Base-by-base conservation (phyloP, 2,329 filamentous ascomycete species). In the Penicillium paneum region DNA sequence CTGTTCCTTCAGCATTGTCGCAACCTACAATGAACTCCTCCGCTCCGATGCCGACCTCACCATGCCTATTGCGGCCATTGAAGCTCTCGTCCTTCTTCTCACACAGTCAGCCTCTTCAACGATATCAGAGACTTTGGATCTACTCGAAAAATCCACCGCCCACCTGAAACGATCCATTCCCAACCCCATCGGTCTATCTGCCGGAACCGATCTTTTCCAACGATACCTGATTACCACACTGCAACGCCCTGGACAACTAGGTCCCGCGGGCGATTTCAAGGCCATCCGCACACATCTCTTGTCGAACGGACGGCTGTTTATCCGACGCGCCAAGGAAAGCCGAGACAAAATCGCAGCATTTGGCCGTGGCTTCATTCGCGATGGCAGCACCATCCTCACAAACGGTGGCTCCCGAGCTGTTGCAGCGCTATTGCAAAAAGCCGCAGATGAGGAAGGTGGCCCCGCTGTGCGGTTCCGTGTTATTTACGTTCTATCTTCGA, bases 191-290 rank as follows among this genome's bases (percentile, higher is more conserved):
- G 93, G 92, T 5, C 84, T 97, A 15, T 91, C 90, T 45, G 94
- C 95, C 52, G 94, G 94, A 66, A 96, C 92, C 56, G 92, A 97
- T 72, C 85, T 97, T 55, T 97, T 99, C 79, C 89, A 94, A 72
- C 88, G 93, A 71, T 97, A 96, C 75, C 84, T 99, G 64, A 88
- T 96, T 67, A 85, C 86, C 53, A 91, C 82, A 19, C 73, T 87
- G 64, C 82, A 86, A 70, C 74, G 80, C 57, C 78, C 82, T 15
- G 65, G 81, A 26, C 63, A 78, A 60, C 69, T 79, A 7, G 79
- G 79, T 21, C 77, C 80, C 2, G 75, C 75, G 10, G 81, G 79
- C n/a, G 86, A 89, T 69, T 97, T 97, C 73, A 89, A 92, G 59
- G 84, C 87, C 47, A 88, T 96, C 52, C 83, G 90, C 60, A 85